Conservation (phyloP, 202 grass and related monocot species). For the Zoysia matrella region DNA sequence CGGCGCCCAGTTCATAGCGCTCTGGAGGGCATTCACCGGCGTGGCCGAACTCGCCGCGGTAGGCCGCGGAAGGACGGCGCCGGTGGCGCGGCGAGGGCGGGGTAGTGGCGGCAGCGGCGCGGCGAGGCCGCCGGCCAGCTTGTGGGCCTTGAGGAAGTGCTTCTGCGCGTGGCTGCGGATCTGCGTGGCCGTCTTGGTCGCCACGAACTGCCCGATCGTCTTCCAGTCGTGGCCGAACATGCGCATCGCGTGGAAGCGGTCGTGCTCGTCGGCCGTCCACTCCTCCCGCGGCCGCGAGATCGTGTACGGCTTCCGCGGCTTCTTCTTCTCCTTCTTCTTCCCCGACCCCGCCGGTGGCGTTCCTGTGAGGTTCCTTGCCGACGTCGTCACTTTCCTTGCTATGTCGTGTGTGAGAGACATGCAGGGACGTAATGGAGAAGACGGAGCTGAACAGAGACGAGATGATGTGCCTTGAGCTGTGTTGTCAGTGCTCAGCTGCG, state of each 20-base stretch:
- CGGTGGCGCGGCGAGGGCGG: slow-evolving; percentile 48
- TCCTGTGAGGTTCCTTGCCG: too few species aligned
- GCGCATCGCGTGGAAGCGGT: slow-evolving; percentile 26
- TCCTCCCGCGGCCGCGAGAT: slow-evolving; percentile 45
- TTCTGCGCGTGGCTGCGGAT: slow-evolving; percentile 92
- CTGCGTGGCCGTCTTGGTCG: slow-evolving; percentile 79
- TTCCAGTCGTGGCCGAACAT: slow-evolving; percentile 88
- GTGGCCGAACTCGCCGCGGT: too few species aligned
- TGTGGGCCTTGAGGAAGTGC: slow-evolving; percentile 72
- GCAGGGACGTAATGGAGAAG: background rate
- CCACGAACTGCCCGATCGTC: slow-evolving; percentile 72
- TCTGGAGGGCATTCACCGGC: too few species aligned
- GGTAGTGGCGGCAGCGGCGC: slow-evolving; percentile 49
- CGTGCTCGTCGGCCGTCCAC: slow-evolving; percentile 50
- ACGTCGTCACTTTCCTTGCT: background rate
- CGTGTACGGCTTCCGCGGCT: slow-evolving; percentile 50
- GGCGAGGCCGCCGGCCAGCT: slow-evolving; percentile 45
- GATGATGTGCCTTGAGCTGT: too few species aligned
- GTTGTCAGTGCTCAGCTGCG: too few species aligned
- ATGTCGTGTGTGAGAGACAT: background rate
- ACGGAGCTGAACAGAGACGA: too few species aligned
- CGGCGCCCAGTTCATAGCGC: background rate
- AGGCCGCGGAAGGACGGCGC: slow-evolving; percentile 11
- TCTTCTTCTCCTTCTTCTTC: background rate
- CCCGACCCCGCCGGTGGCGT: background rate